These are phyloP conservation scores for Iberis amara DNA, from an alignment of 441 rosid species.

Conservation along the genomic window DNA sequence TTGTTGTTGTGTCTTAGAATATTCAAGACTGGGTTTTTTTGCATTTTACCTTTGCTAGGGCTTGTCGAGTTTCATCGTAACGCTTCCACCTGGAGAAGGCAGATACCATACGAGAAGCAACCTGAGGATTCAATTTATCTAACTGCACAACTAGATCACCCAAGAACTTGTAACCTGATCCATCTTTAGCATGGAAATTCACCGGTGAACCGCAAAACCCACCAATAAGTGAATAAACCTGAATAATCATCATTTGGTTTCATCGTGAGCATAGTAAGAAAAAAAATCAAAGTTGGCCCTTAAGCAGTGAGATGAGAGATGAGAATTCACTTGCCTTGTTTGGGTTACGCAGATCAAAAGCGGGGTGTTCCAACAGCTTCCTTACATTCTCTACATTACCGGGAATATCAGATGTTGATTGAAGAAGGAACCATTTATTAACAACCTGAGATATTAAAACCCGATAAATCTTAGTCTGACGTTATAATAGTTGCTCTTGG, in stretches of 20 bases:
- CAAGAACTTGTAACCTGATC: conserved; percentile 89
- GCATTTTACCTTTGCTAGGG: conserved; percentile 62
- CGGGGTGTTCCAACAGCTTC: conserved; percentile 71
- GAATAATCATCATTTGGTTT: conserved; percentile 6
- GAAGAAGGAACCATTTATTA: conserved; percentile 95
- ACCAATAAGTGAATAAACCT: conserved; percentile 87
- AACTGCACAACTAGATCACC: conserved; percentile 81
- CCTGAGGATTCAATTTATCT: conserved; percentile 95
- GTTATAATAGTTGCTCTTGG: not conserved
- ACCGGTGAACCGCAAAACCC: conserved; percentile 82
- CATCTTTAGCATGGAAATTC: conserved; percentile 93
- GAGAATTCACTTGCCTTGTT: conserved; percentile 55
- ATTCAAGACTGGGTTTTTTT: not conserved
- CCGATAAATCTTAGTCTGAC: conserved; percentile 1
- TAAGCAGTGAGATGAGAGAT: not conserved
- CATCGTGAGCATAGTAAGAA: not conserved
- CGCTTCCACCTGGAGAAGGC: conserved; percentile 98
- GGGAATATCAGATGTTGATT: conserved; percentile 75
- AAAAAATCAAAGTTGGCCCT: not conserved
- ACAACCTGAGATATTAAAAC: conserved; percentile 55
- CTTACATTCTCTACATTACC: conserved; percentile 76
- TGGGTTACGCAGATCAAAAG: conserved; percentile 88
- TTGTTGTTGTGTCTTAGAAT: not conserved
- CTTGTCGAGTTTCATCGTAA: conserved; percentile 73
- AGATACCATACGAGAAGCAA: conserved; percentile 88